Evolutionary conservation across 139 green algal species (phyloP).

Genomic region (Auxenochlorella protothecoides): DNA sequence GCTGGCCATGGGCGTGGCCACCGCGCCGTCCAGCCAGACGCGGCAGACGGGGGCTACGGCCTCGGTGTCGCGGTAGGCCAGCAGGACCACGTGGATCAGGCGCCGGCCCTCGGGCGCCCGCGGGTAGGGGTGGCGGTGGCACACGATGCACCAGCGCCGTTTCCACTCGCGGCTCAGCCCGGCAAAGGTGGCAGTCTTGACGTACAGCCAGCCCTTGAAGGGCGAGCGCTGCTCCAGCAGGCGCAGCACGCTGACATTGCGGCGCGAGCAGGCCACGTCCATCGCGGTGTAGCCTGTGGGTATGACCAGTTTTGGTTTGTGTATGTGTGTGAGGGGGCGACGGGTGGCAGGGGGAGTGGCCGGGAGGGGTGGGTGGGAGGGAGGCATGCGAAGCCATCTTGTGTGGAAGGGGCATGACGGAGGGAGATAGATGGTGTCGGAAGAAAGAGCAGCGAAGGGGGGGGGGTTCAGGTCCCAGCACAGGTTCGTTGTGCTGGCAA

Average conservation of each 20-base stretch:
- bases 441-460: background rate
- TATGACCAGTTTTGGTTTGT: background rate
- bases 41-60: constrained; percentile 10
- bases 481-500: too few relatives aligned
- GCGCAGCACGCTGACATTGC: constrained; percentile 25
- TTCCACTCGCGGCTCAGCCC: constrained; percentile 13
- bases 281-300: constrained; percentile 26
- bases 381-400: too few relatives aligned
- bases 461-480: background rate
- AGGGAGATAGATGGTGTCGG: background rate
- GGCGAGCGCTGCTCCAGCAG: constrained; percentile 23
- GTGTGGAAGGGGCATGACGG: too few relatives aligned
- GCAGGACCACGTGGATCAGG: constrained; percentile 10
- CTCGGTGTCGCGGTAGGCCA: constrained; percentile 11
- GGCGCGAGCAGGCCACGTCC: constrained; percentile 35
- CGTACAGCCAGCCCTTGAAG: constrained; percentile 24
- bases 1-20: constrained; percentile 13
- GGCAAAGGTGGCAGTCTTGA: constrained; percentile 28
- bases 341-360: background rate
- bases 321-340: too few relatives aligned
- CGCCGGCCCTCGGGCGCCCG: background rate
- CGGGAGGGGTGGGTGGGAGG: background rate
- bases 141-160: constrained; percentile 20
- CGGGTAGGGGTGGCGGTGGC: constrained; percentile 14
- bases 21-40: constrained; percentile 22